Evolutionary conservation across 2,329 filamentous ascomycete genomes (phyloP).

Genomic region (Sporothrix euskadiensis): DNA sequence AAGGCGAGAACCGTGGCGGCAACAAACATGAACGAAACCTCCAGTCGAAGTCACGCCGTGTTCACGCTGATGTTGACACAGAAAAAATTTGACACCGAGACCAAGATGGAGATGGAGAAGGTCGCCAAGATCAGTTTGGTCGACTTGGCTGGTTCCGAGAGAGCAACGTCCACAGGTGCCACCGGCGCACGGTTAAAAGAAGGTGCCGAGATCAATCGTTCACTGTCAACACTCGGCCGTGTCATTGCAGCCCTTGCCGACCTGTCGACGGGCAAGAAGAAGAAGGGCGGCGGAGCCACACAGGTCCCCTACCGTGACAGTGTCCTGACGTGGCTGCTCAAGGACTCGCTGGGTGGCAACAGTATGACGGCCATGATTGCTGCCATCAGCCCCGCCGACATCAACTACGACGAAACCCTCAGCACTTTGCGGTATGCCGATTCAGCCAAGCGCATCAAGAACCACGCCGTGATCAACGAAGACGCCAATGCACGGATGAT

Average conservation of each 20-base stretch:
- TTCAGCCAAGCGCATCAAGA: conserved; percentile 98
- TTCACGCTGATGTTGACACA: conserved; percentile 96
- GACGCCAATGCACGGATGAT: conserved; percentile 99
- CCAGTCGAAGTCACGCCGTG: conserved; percentile 95
- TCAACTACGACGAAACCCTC: conserved; percentile 97
- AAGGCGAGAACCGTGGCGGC: conserved; percentile 97
- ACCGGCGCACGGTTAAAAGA: conserved; percentile 94
- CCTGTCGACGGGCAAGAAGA: conserved; percentile 80
- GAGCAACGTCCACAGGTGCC: conserved; percentile 94
- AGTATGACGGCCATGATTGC: conserved; percentile 99
- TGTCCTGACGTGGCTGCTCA: conserved; percentile 91
- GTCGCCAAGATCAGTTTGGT: conserved; percentile 97
- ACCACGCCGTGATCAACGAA: conserved; percentile 98
- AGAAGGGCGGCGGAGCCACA: conserved; percentile 66
- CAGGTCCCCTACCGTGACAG: conserved; percentile 97
- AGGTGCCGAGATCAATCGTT: conserved; percentile 97
- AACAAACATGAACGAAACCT: conserved; percentile 99
- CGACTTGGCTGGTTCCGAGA: conserved; percentile 94
- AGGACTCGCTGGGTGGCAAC: conserved; percentile 95
- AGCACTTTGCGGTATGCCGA: conserved; percentile 95
- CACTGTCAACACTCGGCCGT: conserved; percentile 90
- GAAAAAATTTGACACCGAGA: conserved; percentile 86
- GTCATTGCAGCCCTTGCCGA: conserved; percentile 96
- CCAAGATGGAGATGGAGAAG: conserved; percentile 96
- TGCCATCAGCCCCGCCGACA: conserved; percentile 95